Evolutionary conservation across 345 rosid species (phyloP), one percentile per base, ranked within the genome.

Genomic region (Carallia pectinifolia): DNA sequence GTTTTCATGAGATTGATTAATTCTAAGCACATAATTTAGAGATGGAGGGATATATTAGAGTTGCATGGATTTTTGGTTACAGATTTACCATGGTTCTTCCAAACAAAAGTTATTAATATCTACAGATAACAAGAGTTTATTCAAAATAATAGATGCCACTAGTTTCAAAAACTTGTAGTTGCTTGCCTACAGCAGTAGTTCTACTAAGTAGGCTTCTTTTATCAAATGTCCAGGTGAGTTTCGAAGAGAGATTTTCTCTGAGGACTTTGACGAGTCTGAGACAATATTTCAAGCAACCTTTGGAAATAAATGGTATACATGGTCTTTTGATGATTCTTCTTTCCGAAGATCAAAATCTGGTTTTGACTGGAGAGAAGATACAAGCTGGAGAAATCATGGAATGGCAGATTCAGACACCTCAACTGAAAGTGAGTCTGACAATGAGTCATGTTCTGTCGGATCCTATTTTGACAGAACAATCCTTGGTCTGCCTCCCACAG

Each of bases 401-500:
- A 70, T 67, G 16, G 81, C 69, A 81, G 71, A 61, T 23, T 77
- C 92, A 87, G 79, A 82, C 33, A 39, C 62, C 9, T 59, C 60
- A 36, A 80, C 81, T 66, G 88, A 84, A 1, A 23, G 60, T 6
- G 86, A 81, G 68, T 74, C 79, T 60, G 89, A 86, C 37, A 80
- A 77, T 0, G 85, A 82, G 72, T 74, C 73, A 36, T 70, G 64
- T 56, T 53, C 65, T 1, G 67, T 84, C 34, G 96, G 93, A 60
- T 83, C 93, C 47, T 52, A 12, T 77, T 82, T 87, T 33, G 94
- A 92, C 67, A 84, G 97, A 78, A 79, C 50, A 33, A 75, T 77
- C 65, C 85, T 95, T 4, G 97, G 90, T 27, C 82, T 92, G 66
- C 97, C 97, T 76, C 66, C 83, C 38, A 71, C 61, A 4, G 99